Conservation (phyloP, 106 monocot species). For the Posidonia australis region DNA sequence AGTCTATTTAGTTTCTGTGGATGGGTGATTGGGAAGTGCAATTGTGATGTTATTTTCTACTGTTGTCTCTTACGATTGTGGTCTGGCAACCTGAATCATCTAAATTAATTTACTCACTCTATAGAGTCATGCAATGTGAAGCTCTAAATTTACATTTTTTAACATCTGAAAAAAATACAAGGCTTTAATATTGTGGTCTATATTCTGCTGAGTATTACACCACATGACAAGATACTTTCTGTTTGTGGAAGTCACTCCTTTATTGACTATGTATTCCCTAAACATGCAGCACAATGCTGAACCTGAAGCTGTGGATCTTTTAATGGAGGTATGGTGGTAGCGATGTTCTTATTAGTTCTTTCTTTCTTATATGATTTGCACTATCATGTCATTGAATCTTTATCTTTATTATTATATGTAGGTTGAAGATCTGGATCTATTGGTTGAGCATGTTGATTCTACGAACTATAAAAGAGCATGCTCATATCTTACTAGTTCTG, state of each 20-base stretch:
- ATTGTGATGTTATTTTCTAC: too few relatives aligned
- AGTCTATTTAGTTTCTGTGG: too few relatives aligned
- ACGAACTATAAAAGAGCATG: conserved; percentile 94
- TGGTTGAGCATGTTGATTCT: conserved; percentile 77
- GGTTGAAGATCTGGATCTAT: conserved; percentile 98
- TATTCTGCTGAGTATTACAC: too few relatives aligned
- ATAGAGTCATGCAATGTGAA: too few relatives aligned
- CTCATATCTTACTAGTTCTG: conserved; percentile 88
- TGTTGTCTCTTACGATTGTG: too few relatives aligned
- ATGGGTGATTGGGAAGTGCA: too few relatives aligned
- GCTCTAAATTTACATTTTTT: too few relatives aligned
- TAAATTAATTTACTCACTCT: too few relatives aligned
- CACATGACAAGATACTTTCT: background rate
- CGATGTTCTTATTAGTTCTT: background rate
- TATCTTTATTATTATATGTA: conserved; percentile 19
- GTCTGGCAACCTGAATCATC: too few relatives aligned
- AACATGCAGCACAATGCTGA: conserved; percentile 87
- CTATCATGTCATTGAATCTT: background rate
- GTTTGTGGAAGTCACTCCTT: background rate
- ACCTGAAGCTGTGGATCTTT: conserved; percentile 96
- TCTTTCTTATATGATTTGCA: background rate
- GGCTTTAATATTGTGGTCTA: too few relatives aligned
- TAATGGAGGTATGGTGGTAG: conserved; percentile 69
- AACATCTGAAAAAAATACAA: too few relatives aligned
- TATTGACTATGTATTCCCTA: background rate